Evolutionary conservation across 2,329 filamentous ascomycete species (phyloP), one percentile per base, ranked within the genome.

Genomic region (Aspergillus niger): DNA sequence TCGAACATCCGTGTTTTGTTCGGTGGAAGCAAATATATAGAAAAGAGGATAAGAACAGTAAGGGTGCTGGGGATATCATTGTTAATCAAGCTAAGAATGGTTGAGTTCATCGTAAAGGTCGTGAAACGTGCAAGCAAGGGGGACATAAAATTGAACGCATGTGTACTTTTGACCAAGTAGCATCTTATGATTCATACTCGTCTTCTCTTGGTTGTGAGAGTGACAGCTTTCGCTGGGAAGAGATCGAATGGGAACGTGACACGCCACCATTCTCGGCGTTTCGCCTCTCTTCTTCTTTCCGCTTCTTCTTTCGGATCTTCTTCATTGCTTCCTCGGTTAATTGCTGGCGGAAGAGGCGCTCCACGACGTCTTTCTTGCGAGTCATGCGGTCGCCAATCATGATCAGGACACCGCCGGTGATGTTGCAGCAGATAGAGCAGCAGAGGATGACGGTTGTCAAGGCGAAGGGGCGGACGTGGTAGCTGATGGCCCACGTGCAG

Each of bases 291-390:
- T 62, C 52, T 26, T 57, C 43, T 22, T 70, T 81, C 59, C 78
- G 72, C 57, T 77, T 78, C 65, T 80, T 79, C 71, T 82, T 83
- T 65, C 82, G 76, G 10, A 85, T 77, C 67, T 84, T 83, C 64
- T 81, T 80, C 65, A 89, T 87, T 1, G 86, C 87, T 66, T 87
- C 81, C 50, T 83, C 77, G 0, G 91, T 96, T 58, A 96, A 76
- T 64, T 91, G 86, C 72, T 95, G 91, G 30, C 91, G 81, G 69
- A 90, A 86, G 76, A 95, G 85, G 48, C 88, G 83, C 70, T 93
- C 88, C 22, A 92, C 81, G 0, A 96, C 90, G 44, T 96, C 91
- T 83, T 92, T 94, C 82, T 96, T 96, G 54, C 91, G 82, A 2
- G 91, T 92, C 64, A 84, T 85, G 20, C 88, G 84, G 70, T 94